Base-by-base conservation (phyloP, 768 basidiomycete species). In the Kwoniella botswanensis region DNA sequence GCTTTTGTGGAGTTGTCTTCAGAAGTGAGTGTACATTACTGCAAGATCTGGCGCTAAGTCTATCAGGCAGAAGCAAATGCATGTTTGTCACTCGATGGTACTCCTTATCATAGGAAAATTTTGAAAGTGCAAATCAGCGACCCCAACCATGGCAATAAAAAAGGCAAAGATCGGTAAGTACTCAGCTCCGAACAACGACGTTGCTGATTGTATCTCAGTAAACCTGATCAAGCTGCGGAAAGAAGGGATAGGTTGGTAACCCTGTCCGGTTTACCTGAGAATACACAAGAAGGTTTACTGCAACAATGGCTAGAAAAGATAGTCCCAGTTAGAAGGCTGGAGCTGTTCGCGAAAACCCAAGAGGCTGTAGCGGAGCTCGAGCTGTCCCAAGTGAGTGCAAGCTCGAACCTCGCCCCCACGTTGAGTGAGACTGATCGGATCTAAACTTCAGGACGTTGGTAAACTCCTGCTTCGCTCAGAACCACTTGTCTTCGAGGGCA, bases 1-100 rank as follows among this genome's bases (percentile, higher is more conserved):
- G 95, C 92, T 0, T 98, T 98, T 77, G 86, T 98, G 42, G 94
- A 98, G 79, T 98, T 92, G 78, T 90, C 92, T 70, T 86, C 89
- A 21, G 90, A 92, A 86, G 95, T 93, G 70, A 57, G 87, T 77
- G 6, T 4, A 29, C 11, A 44, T 13, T 58, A 12, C 18, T 29
- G n/a, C 17, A 43, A 35, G 35, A 12, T 13, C 5, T n/a, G 6
- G 18, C 29, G 17, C 58, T 65, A 65, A 63, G 57, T 4, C 63
- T 21, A 17, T n/a, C 54, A 78, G 75, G 71, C 68, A 26, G 75
- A 75, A 24, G 77, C 77, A 6, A 61, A 77, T 29, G 74, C 71
- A 2, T 71, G 73, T 42, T 43, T 75, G 43, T 59, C 60, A 12
- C 53, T 80, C 24, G 54, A 77, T 52, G 79, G 79, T 1, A 71